Percentiles rank a stretch among this genome's conserved stretches.
Conservation (phyloP, 1,139 yeast species). For the Candida sanyaensis region DNA sequence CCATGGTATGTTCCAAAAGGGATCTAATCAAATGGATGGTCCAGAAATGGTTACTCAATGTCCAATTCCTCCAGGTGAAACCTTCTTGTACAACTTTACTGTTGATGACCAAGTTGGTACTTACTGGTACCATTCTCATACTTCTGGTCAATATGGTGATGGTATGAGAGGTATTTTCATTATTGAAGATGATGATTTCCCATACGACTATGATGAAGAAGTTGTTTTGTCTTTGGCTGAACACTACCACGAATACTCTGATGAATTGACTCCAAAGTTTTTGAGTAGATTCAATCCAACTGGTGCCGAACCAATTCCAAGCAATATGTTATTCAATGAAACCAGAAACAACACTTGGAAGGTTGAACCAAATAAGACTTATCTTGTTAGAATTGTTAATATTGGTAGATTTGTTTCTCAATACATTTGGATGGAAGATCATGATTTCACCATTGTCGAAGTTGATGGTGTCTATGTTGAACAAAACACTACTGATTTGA, state of each 20-base stretch:
- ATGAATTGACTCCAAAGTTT: conserved; percentile 47
- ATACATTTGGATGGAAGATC: conserved; percentile 67
- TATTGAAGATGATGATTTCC: conserved; percentile 61
- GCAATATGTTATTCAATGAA: conserved; percentile 64
- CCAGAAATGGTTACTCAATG: conserved; percentile 79
- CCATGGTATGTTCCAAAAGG: conserved; percentile 73
- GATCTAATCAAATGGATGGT: conserved; percentile 70
- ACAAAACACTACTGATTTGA: conserved; percentile 55
- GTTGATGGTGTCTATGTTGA: conserved; percentile 71
- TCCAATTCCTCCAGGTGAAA: conserved; percentile 68
- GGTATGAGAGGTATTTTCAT: conserved; percentile 75
- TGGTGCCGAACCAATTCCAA: conserved; percentile 82
- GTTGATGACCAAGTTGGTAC: conserved; percentile 70
- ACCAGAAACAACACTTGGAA: conserved; percentile 57
- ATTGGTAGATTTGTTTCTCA: conserved; percentile 75
- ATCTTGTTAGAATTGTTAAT: conserved; percentile 62
- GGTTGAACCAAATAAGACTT: conserved; percentile 63
- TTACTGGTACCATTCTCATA: conserved; percentile 84
- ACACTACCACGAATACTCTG: conserved; percentile 58
- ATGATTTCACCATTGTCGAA: conserved; percentile 66
- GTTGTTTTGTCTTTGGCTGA: conserved; percentile 57
- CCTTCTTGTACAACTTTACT: conserved; percentile 65
- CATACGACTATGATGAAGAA: conserved; percentile 65
- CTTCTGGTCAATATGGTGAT: conserved; percentile 75
- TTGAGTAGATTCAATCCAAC: conserved; percentile 71